phyloP scores from a whole-genome alignment of 345 rosid genomes.

The Eucalyptus cloeziana region DNA sequence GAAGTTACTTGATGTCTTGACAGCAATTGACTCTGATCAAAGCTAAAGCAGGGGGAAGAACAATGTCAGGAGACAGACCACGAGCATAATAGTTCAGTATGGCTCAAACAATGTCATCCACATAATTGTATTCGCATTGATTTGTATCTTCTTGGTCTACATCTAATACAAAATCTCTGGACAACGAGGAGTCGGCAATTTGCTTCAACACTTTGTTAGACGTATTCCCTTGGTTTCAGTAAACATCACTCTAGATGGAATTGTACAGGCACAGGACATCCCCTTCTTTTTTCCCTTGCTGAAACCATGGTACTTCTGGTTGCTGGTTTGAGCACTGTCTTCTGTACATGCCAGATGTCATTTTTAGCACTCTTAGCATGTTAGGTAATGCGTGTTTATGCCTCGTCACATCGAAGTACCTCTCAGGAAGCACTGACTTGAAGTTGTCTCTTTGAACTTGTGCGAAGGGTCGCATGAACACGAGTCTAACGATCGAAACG shows the following conservation, averaged over 20 bases:
- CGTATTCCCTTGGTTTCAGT: not conserved
- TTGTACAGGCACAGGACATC: not conserved
- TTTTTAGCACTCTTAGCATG: not conserved
- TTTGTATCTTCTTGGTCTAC: constrained; percentile 50
- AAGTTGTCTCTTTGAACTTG: not conserved
- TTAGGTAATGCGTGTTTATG: not conserved
- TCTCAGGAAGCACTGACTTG: not conserved
- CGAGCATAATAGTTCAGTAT: constrained; percentile 59
- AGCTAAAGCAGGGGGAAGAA: constrained; percentile 93
- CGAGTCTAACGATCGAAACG: not conserved
- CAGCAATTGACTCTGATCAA: constrained; percentile 79
- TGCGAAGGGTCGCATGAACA: not conserved
- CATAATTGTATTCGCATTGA: constrained; percentile 58
- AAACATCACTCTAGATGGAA: not conserved
- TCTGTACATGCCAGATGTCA: not conserved
- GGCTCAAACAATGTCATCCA: constrained; percentile 68
- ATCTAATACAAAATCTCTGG: constrained; percentile 67
- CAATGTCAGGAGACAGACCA: constrained; percentile 65
- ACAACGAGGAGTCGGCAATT: constrained; percentile 13
- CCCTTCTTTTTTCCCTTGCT: not conserved
- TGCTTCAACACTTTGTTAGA: not conserved
- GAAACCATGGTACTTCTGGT: not conserved
- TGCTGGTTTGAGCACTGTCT: not conserved
- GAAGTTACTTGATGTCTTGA: not conserved
- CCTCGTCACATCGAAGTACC: not conserved